Evolutionary conservation across 495 filamentous ascomycete genomes (phyloP).

Genomic region (Tuber brumale): DNA sequence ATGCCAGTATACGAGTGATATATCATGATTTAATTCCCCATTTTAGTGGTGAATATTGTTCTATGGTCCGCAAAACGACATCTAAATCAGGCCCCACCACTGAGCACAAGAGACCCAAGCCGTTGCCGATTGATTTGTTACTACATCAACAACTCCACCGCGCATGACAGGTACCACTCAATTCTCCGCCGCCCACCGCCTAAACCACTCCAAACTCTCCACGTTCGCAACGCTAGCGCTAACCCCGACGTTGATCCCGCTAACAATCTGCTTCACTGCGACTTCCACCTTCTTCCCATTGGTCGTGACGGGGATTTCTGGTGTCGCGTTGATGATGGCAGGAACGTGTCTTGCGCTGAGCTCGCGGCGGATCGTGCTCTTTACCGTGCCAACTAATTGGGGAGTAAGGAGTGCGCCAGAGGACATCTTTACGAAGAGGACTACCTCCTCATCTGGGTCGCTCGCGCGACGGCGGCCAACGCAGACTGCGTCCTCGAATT

Average conservation of each 20-base stretch:
- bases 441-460: constrained; percentile 77
- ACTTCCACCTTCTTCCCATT: constrained; percentile 96
- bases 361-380: constrained; percentile 59
- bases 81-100: neutral
- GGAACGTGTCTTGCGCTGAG: constrained; percentile 83
- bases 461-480: constrained; percentile 66
- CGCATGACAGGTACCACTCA: constrained; percentile 6
- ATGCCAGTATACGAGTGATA: neutral
- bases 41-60: neutral
- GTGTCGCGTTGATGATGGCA: constrained; percentile 66
- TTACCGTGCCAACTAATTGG: constrained; percentile 55
- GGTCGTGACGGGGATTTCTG: constrained; percentile 76
- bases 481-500: constrained; percentile 77
- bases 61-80: neutral
- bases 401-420: constrained; percentile 48
- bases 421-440: constrained; percentile 71
- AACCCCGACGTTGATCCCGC: constrained; percentile 74
- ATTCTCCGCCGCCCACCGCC: constrained; percentile 56
- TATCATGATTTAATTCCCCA: neutral
- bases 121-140: neutral
- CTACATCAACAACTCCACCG: neutral
- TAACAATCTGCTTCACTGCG: constrained; percentile 89
- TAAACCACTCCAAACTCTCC: constrained; percentile 77
- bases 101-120: neutral
- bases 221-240: constrained; percentile 81